phyloP scores from a whole-genome alignment of 163 green algal genomes.

The Scenedesmus sp. region DNA sequence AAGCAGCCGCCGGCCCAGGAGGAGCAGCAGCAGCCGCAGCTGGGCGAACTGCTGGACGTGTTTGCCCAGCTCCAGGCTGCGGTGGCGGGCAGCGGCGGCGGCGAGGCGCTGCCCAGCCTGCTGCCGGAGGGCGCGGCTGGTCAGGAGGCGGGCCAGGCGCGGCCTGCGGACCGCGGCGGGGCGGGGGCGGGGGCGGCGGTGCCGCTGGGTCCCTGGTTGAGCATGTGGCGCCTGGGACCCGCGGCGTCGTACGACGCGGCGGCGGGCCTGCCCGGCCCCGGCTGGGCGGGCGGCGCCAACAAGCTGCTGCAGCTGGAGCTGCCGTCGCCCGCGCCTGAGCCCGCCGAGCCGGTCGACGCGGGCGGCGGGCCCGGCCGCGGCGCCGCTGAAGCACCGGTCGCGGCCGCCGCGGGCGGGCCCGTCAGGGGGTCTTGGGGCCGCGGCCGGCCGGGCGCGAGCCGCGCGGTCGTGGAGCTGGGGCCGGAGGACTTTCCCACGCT shows the following conservation, averaged over 20 bases:
- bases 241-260: background rate
- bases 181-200: background rate
- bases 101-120: no score
- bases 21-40: no score
- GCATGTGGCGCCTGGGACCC: background rate
- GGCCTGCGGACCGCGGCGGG: no score
- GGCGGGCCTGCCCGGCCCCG: background rate
- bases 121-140: no score
- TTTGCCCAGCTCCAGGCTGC: no score
- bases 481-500: slow-evolving; percentile 27
- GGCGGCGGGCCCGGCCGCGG: background rate
- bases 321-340: no score
- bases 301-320: slow-evolving; percentile 2
- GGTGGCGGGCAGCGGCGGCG: no score
- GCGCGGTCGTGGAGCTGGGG: slow-evolving; percentile 16
- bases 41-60: no score
- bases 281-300: background rate
- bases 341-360: background rate
- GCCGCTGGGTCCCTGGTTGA: background rate
- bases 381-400: background rate
- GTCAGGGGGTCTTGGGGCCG: background rate
- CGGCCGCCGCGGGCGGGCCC: no score
- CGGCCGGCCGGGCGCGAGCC: background rate
- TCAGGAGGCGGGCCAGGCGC: no score
- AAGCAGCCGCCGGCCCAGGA: no score